These are phyloP conservation scores for Metrosideros polymorpha DNA, from an alignment of 441 rosid genomes.

Conservation along the genomic window DNA sequence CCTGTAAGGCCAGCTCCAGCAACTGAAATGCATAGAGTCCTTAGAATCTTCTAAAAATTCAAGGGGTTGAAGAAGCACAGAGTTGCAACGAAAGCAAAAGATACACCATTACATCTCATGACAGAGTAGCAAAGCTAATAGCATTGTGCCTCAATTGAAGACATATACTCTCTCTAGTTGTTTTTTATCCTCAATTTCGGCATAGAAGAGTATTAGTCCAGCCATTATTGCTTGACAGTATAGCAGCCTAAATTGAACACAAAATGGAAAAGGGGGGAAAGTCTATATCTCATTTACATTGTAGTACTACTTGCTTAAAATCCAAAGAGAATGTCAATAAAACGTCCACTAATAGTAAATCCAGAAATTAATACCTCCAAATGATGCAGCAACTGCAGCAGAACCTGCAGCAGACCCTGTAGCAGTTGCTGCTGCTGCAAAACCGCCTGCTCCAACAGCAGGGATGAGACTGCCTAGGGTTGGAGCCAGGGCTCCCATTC, in stretches of 20 bases:
- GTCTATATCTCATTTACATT: background rate
- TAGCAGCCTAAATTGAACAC: background rate
- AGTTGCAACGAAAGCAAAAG: background rate
- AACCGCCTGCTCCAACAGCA: conserved; percentile 86
- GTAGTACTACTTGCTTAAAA: background rate
- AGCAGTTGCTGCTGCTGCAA: conserved; percentile 95
- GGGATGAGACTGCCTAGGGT: conserved; percentile 84
- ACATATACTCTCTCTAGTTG: background rate
- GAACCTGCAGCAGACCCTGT: conserved; percentile 97
- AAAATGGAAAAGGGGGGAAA: background rate
- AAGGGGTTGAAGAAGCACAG: background rate
- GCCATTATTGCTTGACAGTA: background rate
- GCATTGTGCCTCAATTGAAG: background rate
- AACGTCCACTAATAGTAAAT: background rate
- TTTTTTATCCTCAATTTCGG: background rate
- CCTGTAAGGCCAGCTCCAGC: conserved; percentile 99
- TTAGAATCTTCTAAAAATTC: background rate
- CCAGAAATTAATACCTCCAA: conserved; percentile 58
- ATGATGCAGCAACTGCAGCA: conserved; percentile 93
- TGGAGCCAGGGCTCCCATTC: conserved; percentile 92
- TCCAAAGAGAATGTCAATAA: background rate
- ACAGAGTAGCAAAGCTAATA: background rate
- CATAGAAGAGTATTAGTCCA: background rate
- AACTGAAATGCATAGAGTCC: conserved; percentile 33
- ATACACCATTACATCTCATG: background rate